Conservation (phyloP, 768 basidiomycete species). For the Leccinellum luteum region DNA sequence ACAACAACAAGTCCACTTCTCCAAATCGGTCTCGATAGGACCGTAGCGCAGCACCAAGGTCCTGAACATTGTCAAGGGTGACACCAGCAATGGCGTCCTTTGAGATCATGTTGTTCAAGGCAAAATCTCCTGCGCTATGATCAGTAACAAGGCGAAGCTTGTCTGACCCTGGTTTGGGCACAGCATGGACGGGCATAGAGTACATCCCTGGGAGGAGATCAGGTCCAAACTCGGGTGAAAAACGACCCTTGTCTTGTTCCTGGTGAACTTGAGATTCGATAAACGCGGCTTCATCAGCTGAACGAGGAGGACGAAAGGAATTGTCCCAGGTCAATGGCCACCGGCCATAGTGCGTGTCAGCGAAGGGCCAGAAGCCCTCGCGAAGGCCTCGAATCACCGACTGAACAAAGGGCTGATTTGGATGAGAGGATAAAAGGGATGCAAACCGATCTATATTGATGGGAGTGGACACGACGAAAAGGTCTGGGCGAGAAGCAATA, state of each 20-base stretch:
- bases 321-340: too few relatives aligned
- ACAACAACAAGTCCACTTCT: conserved; percentile 4
- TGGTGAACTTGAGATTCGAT: too few relatives aligned
- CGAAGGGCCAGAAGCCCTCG: too few relatives aligned
- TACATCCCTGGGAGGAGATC: conserved; percentile 26
- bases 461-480: too few relatives aligned
- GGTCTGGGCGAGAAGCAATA: too few relatives aligned
- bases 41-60: conserved; percentile 10
- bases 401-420: too few relatives aligned
- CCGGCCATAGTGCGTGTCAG: too few relatives aligned
- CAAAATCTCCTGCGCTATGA: conserved; percentile 34
- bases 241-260: neutral
- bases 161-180: conserved; percentile 41
- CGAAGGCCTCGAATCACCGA: too few relatives aligned
- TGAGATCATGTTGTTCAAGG: conserved; percentile 34
- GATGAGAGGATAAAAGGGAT: too few relatives aligned
- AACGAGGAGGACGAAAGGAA: too few relatives aligned
- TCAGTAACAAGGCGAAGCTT: conserved; percentile 39
- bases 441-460: too few relatives aligned
- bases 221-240: neutral
- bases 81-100: conserved; percentile 14
- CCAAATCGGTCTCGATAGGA: neutral
- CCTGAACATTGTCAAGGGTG: neutral
- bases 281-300: too few relatives aligned
- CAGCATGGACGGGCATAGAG: conserved; percentile 35